Base-by-base conservation (phyloP, 2,329 filamentous ascomycete genomes). In the Knoxdaviesia capensis region DNA sequence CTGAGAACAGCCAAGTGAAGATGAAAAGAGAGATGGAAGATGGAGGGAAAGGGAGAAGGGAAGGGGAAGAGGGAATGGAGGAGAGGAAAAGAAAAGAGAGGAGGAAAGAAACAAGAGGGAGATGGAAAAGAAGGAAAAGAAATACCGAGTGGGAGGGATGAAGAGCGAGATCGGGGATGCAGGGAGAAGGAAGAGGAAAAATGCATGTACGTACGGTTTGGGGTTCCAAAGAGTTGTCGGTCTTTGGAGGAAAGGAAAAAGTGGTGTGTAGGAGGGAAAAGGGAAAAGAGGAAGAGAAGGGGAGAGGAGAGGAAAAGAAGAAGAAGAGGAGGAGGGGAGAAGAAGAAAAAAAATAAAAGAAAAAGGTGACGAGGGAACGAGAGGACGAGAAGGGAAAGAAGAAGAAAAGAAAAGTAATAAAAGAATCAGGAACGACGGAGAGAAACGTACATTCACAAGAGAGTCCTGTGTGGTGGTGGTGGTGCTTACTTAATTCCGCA, bases 71-170 rank as follows among this genome's bases (percentile, higher is more conserved):
- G 20, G 9, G 31, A 10, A 40, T 29, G 10, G 28, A 34, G 40
- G 29, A 3, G 29, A 35, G 20, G 4, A 5, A 28, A 11, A 35
- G 20, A 6, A 5, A 28, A 11, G 35, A 31, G 5, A 20, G 28
- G 6, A 9, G 9, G 31, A 47, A 44, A 42, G 32, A 41, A 40
- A 36, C 41, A 42, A 46, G 41, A 44, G 36, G 7, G 11, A 41
- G 33, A 42, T 32, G 34, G n/a, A 40, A 41, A 33, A 36, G 30
- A 37, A 29, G 39, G 40, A 36, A 20, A 20, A 20, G 20, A 20
- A 20, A 20, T 20, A 20, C 20, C 2, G 20, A 20, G 20, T 20
- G 20, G 20, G 20, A 20, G 20, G 20, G 20, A 20, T 20, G 20
- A 20, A 20, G 20, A 20, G 20, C 20, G 20, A 20, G 20, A 20